Evolutionary conservation across 2,329 filamentous ascomycete genomes (phyloP).

Genomic region (Colletotrichum spaethianum): DNA sequence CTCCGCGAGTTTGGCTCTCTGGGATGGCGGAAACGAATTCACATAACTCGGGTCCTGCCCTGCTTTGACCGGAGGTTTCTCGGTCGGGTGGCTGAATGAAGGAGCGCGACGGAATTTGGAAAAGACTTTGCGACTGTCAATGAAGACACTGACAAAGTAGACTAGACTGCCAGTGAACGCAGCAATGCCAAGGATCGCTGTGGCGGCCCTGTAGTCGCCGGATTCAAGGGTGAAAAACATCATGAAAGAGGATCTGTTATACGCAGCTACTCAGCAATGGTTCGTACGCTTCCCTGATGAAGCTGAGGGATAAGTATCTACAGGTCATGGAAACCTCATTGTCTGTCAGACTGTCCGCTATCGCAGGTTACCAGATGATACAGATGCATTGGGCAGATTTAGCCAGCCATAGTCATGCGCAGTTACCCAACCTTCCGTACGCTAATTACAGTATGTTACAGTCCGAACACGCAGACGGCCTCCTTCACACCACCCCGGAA

Average conservation of each 20-base stretch:
- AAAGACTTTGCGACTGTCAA: slow-evolving; percentile 6
- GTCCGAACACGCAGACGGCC: neutral
- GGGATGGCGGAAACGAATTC: slow-evolving; percentile 48
- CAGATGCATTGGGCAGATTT: slow-evolving; percentile 7
- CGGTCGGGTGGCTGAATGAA: slow-evolving; percentile 11
- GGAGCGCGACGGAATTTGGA: slow-evolving; percentile 6
- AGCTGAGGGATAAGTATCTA: slow-evolving; percentile 3
- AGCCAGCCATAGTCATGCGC: neutral
- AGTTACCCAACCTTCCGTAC: neutral
- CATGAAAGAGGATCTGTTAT: neutral
- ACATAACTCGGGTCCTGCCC: slow-evolving; percentile 43
- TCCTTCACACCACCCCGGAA: slow-evolving; percentile 13
- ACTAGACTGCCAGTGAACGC: slow-evolving; percentile 13
- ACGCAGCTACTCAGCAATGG: neutral
- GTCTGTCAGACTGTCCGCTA: slow-evolving; percentile 11
- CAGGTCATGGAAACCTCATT: neutral
- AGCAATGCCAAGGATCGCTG: slow-evolving; percentile 12
- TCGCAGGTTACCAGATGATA: neutral
- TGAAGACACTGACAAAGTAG: slow-evolving; percentile 13
- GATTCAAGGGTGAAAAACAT: slow-evolving; percentile 15
- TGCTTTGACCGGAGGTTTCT: neutral
- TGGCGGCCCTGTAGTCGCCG: neutral
- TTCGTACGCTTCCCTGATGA: neutral
- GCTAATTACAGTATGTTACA: neutral
- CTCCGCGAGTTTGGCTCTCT: slow-evolving; percentile 40